phyloP scores from a whole-genome alignment of 2,329 filamentous ascomycete species.

The Xylaria sp. region DNA sequence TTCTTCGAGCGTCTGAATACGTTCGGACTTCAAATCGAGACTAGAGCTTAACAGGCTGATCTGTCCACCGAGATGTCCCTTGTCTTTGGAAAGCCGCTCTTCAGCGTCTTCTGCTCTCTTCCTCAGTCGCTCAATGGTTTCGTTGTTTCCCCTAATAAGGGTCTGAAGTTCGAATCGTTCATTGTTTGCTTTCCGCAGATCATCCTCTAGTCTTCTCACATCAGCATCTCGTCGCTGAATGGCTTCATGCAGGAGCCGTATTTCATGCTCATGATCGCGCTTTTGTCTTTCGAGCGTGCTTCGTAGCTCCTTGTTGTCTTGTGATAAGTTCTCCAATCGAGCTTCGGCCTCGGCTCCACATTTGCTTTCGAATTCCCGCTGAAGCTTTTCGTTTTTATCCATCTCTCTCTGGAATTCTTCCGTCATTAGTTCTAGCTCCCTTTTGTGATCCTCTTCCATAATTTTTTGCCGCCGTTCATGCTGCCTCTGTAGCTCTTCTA shows the following conservation, averaged over 20 bases:
- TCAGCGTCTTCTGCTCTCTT: conserved; percentile 48
- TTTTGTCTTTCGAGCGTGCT: conserved; percentile 63
- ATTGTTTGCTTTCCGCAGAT: conserved; percentile 50
- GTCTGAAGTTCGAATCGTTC: conserved; percentile 42
- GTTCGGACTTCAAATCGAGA: conserved; percentile 46
- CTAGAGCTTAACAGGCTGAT: conserved; percentile 46
- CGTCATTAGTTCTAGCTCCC: conserved; percentile 65
- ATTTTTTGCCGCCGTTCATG: conserved; percentile 45
- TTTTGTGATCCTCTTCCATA: conserved; percentile 53
- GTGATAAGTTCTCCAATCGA: conserved; percentile 54
- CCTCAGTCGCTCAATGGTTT: conserved; percentile 47
- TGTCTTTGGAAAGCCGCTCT: conserved; percentile 48
- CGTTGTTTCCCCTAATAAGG: conserved; percentile 45
- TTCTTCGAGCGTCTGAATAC: conserved; percentile 46
- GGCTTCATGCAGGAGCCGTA: conserved; percentile 54
- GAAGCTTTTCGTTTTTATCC: conserved; percentile 66
- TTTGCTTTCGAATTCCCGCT: conserved; percentile 59
- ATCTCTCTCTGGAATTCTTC: conserved; percentile 60
- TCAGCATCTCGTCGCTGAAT: conserved; percentile 67
- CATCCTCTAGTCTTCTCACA: conserved; percentile 60
- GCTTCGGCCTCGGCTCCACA: conserved; percentile 47
- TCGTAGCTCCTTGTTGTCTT: conserved; percentile 75
- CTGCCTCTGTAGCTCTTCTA: conserved; percentile 58
- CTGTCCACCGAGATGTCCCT: conserved; percentile 48
- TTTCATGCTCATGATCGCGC: conserved; percentile 58